phyloP scores from a whole-genome alignment of 768 basidiomycete genomes.

The Tylopilus sp. region DNA sequence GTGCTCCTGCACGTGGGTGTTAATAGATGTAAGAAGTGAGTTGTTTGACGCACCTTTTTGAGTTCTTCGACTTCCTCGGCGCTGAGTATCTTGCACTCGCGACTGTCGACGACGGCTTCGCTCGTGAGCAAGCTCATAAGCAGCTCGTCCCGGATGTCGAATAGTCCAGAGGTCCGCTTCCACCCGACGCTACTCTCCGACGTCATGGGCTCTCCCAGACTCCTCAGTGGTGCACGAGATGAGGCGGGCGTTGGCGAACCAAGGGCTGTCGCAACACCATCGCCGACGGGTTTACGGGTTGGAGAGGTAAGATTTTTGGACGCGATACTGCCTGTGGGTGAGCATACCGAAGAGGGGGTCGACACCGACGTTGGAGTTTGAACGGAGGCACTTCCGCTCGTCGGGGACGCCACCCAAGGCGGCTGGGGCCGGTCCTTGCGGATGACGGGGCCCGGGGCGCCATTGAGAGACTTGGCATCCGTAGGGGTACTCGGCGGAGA shows the following conservation, averaged over 20 bases:
- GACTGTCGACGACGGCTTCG: conserved; percentile 91
- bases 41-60: conserved; percentile 50
- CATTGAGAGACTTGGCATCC: conserved; percentile 16
- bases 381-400: conserved; percentile 24
- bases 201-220: conserved; percentile 33
- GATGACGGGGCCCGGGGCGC: conserved; percentile 39
- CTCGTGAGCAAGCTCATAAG: conserved; percentile 88
- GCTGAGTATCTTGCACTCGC: conserved; percentile 71
- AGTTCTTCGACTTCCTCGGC: conserved; percentile 69
- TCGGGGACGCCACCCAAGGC: conserved; percentile 19
- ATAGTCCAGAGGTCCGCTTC: conserved; percentile 42
- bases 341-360: conserved; percentile 16
- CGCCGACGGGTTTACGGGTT: conserved; percentile 13
- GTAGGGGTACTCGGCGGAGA: conserved; percentile 33
- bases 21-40: conserved; percentile 20
- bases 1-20: conserved; percentile 55
- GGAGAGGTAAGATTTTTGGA: conserved; percentile 25
- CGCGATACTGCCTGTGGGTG: conserved; percentile 23
- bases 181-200: conserved; percentile 35
- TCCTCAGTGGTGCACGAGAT: conserved; percentile 30
- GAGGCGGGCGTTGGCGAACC: conserved; percentile 42
- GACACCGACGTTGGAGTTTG: conserved; percentile 25
- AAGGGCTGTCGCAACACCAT: conserved; percentile 11
- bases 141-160: conserved; percentile 76
- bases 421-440: conserved; percentile 49